phyloP scores from a whole-genome alignment of 192 early-diverging fungal genomes.

The Backusella tuberculispora region DNA sequence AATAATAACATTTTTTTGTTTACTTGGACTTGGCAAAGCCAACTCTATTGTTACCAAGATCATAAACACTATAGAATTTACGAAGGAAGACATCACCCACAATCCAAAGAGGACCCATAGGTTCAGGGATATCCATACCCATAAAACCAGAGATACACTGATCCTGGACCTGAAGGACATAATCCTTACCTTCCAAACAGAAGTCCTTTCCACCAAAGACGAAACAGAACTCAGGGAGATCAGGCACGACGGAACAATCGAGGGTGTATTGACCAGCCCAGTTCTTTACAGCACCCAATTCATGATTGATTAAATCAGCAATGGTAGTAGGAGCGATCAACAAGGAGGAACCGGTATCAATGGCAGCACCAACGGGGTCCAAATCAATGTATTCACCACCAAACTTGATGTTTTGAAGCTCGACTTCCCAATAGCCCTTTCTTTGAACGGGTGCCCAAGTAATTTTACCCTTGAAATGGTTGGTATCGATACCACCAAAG shows the following conservation, averaged over 20 bases:
- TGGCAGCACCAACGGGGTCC: constrained; percentile 73
- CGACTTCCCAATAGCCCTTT: constrained; percentile 98
- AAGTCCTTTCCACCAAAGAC: constrained; percentile 60
- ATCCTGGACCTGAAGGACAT: constrained; percentile 64
- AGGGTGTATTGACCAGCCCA: constrained; percentile 81
- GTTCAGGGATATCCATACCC: constrained; percentile 87
- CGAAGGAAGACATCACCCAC: constrained; percentile 86
- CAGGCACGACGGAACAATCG: constrained; percentile 79
- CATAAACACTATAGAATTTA: constrained; percentile 78
- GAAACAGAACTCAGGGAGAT: constrained; percentile 79
- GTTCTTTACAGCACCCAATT: constrained; percentile 92
- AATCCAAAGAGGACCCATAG: constrained; percentile 78
- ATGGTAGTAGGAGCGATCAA: constrained; percentile 78
- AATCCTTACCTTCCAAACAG: constrained; percentile 60
- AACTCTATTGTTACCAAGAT: constrained; percentile 72
- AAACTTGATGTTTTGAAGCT: constrained; percentile 78
- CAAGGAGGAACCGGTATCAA: constrained; percentile 92
- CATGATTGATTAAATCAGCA: constrained; percentile 87
- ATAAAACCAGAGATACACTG: constrained; percentile 84
- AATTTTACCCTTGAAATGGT: constrained; percentile 72
- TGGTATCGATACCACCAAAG: constrained; percentile 86
- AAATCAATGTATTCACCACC: constrained; percentile 74
- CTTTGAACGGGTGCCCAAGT: constrained; percentile 85
- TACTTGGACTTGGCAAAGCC: constrained; percentile 56
- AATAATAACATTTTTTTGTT: neutral